A percentile compares a stretch with the other conserved stretches of the same genome.
Evolutionary conservation across 2,329 filamentous ascomycete genomes (phyloP).

Genomic region (Ascomycota sp.): DNA sequence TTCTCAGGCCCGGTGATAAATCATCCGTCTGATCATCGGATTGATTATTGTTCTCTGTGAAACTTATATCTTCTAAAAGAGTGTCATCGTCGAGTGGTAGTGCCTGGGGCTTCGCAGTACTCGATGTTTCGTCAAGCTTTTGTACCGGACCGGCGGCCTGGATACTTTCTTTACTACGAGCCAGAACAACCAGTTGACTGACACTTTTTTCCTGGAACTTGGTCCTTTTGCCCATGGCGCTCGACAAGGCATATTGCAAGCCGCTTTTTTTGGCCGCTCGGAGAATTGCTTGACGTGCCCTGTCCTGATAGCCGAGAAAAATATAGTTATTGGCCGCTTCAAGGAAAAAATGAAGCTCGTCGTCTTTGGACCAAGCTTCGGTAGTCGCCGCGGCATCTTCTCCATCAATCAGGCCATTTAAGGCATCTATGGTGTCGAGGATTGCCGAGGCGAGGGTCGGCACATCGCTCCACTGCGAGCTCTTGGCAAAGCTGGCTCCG

Average conservation of each 20-base stretch:
- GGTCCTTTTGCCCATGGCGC: slow-evolving; percentile 68
- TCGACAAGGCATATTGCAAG: slow-evolving; percentile 67
- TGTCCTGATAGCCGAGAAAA: slow-evolving; percentile 61
- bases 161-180: slow-evolving; percentile 41
- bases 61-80: slow-evolving; percentile 69
- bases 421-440: slow-evolving; percentile 18
- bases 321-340: slow-evolving; percentile 72
- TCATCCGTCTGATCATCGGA: slow-evolving; percentile 14
- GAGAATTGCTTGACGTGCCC: slow-evolving; percentile 51
- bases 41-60: slow-evolving; percentile 33
- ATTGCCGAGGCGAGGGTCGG: slow-evolving; percentile 32
- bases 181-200: slow-evolving; percentile 80
- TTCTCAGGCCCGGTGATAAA: slow-evolving; percentile 40
- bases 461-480: slow-evolving; percentile 37
- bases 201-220: slow-evolving; percentile 60
- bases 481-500: slow-evolving; percentile 33
- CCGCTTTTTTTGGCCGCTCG: slow-evolving; percentile 45
- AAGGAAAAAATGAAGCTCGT: slow-evolving; percentile 51
- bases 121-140: slow-evolving; percentile 7
- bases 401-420: slow-evolving; percentile 18
- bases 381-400: slow-evolving; percentile 16
- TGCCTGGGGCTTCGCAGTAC: slow-evolving; percentile 34
- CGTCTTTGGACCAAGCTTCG: slow-evolving; percentile 20
- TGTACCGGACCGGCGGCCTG: slow-evolving; percentile 3
- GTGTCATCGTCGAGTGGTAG: slow-evolving; percentile 83